phyloP scores from a whole-genome alignment of 352 stramenopile genomes.

The Plasmopara halstedii region DNA sequence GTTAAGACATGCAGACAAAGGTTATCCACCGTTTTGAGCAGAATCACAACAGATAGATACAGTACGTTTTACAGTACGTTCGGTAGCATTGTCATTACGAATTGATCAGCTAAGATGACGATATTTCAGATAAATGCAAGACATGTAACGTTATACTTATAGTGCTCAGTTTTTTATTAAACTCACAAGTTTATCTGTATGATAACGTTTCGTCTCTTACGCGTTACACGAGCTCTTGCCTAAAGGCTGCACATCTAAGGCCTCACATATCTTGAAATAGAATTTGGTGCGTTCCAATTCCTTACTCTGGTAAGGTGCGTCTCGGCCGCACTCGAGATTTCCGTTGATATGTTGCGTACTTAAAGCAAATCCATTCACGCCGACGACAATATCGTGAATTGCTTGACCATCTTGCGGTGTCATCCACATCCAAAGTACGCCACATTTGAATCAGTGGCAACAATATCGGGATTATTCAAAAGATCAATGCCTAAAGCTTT shows the following conservation, averaged over 20 bases:
- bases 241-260: conserved; percentile 20
- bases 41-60: too few relatives aligned
- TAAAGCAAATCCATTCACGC: conserved; percentile 27
- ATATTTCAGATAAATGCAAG: too few relatives aligned
- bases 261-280: conserved; percentile 22
- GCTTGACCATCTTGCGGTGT: conserved; percentile 26
- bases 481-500: conserved; percentile 31
- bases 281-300: conserved; percentile 30
- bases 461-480: conserved; percentile 28
- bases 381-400: conserved; percentile 34
- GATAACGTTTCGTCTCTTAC: too few relatives aligned
- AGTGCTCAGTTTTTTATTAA: too few relatives aligned
- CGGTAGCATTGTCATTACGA: too few relatives aligned
- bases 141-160: too few relatives aligned
- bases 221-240: conserved; percentile 30
- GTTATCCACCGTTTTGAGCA: too few relatives aligned
- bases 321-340: conserved; percentile 29
- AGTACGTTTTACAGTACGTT: too few relatives aligned
- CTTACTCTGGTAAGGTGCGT: conserved; percentile 24
- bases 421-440: conserved; percentile 48
- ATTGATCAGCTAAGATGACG: too few relatives aligned
- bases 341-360: conserved; percentile 48
- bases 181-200: too few relatives aligned
- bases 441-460: conserved; percentile 24
- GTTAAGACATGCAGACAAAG: too few relatives aligned